Conservation (phyloP, 208 protist genomes). For the Wallacemonas sp. region DNA sequence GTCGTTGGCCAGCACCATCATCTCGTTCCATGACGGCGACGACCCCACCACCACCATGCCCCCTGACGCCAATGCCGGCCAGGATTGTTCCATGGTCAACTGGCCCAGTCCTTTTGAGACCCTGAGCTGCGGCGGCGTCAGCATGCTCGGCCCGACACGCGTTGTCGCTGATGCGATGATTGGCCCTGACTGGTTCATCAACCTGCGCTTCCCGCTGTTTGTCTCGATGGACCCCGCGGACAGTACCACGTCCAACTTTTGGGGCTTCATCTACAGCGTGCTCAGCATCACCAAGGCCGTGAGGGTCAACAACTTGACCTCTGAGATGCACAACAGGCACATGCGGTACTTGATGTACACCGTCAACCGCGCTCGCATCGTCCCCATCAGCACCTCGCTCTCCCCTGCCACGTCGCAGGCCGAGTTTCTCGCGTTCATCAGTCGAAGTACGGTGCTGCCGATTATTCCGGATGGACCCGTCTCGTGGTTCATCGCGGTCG, state of each 20-base stretch:
- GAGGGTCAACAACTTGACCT: conserved; percentile 22
- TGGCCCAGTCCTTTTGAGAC: conserved; percentile 12
- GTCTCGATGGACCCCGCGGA: neutral
- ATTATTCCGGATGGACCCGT: neutral
- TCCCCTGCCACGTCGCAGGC: conserved; percentile 13
- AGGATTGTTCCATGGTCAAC: conserved; percentile 11
- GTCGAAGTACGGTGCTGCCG: conserved; percentile 4
- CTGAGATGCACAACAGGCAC: conserved; percentile 7
- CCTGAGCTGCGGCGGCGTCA: conserved; percentile 8
- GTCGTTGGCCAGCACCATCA: too few relatives aligned
- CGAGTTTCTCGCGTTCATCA: conserved; percentile 33
- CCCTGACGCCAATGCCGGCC: too few relatives aligned
- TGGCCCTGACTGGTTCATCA: conserved; percentile 11
- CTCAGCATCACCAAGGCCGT: conserved; percentile 51
- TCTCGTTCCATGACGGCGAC: too few relatives aligned
- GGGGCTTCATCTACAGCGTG: conserved; percentile 56
- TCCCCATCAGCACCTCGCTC: conserved; percentile 34
- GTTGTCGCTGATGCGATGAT: conserved; percentile 6
- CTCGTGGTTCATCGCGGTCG: conserved; percentile 29
- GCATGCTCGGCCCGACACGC: conserved; percentile 10
- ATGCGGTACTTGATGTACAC: conserved; percentile 68
- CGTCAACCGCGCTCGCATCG: conserved; percentile 9
- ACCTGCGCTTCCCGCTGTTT: conserved; percentile 19
- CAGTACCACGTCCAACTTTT: conserved; percentile 43
- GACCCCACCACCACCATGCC: too few relatives aligned